Evolutionary conservation across 116 monocot genomes (phyloP), one percentile per base, ranked within the genome.

Genomic region (Papilionanthe hybrid): DNA sequence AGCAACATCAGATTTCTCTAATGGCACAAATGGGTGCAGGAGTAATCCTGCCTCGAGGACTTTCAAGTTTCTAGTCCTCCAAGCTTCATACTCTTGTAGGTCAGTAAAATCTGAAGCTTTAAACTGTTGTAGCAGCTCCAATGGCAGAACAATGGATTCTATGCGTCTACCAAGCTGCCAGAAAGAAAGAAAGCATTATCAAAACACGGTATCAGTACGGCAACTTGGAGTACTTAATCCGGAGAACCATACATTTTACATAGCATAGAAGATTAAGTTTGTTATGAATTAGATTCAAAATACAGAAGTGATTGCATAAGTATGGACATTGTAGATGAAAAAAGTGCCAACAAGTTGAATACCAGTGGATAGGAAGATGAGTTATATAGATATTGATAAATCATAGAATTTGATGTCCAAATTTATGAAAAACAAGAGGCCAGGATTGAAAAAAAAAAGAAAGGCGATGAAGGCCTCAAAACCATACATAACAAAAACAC

Each of bases 101-200:
- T 91, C 87, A 25, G 87, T 55, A 72, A 98, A 94, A 81, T 98
- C 98, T 73, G 98, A 88, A 82, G 90, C 75, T 79, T 94, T 98
- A 79, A 98, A 91, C 78, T 98, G 98, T 48, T 94, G 94, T 12
- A 98, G 58, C 25, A 98, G 83, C 82, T 98, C 98, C 45, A 98
- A 72, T 41, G 98, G 98, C 65, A 98, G 79, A 79, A 94, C 98
- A 89, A 94, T 94, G 27, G 91, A 91, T 48, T 94, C 98, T 19
- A 89, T 80, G 17, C 98, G 94, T 56, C 82, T 94, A 8, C 94
- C 98, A 57, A 94, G 83, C 98, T 98, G 87, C 69, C 7, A 56
- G 27, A 74, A 5, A 15, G 41, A 6, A 4, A 71, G 27, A 5
- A 37, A 71, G 13, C 71, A 71, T 13, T 11, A 37, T 71, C 71